Conservation (phyloP, 305 asterid genomes). For the Solanum aculeatissimum region DNA sequence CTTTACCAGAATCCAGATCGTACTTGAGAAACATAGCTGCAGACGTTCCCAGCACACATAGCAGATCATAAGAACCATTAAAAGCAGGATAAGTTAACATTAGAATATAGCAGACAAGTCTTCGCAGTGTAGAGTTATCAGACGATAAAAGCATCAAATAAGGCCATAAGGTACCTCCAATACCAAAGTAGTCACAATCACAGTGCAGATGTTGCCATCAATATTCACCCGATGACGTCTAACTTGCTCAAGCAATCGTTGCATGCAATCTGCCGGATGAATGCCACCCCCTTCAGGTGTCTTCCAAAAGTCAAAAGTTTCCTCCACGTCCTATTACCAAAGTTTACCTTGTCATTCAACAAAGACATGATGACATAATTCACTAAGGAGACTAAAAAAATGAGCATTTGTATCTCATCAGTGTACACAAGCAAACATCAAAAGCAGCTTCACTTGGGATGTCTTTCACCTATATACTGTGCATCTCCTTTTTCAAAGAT, state of each 20-base stretch:
- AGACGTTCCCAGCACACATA: not conserved
- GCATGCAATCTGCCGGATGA: constrained; percentile 88
- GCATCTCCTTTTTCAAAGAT: not conserved
- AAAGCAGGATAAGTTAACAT: not conserved
- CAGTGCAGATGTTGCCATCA: constrained; percentile 80
- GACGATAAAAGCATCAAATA: not conserved
- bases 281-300: constrained; percentile 46
- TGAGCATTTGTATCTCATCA: not conserved
- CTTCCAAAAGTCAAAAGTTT: constrained; percentile 53
- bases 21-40: not conserved
- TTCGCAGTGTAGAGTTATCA: not conserved
- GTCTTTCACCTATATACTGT: not conserved
- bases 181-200: constrained; percentile 77
- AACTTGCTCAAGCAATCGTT: constrained; percentile 89
- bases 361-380: not conserved
- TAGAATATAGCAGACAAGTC: not conserved
- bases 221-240: constrained; percentile 79
- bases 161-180: constrained; percentile 52
- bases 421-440: not conserved
- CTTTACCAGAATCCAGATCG: not conserved
- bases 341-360: constrained; percentile 5
- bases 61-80: not conserved
- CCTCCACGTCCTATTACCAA: constrained; percentile 50
- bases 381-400: not conserved
- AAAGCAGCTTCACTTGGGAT: not conserved